A percentile compares a stretch with the other conserved stretches of the same genome.
Conservation (phyloP, 768 basidiomycete genomes). For the Flagelloscypha sp. region DNA sequence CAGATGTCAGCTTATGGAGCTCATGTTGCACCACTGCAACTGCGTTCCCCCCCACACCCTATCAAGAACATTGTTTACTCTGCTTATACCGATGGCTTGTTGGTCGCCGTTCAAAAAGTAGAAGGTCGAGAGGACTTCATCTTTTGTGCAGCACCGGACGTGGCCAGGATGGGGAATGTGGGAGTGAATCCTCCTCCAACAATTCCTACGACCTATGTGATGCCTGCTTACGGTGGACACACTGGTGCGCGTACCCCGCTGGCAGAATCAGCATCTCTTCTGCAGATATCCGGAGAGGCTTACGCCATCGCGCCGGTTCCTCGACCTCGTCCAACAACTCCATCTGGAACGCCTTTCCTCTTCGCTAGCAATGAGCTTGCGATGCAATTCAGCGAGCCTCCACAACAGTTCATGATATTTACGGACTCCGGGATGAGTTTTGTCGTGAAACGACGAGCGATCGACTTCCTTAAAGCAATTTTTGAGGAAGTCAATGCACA, state of each 20-base stretch:
- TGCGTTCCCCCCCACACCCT: constrained; percentile 48
- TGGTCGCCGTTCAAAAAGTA: constrained; percentile 64
- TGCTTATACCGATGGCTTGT: constrained; percentile 60
- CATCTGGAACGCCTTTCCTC: constrained; percentile 46
- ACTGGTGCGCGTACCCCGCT: constrained; percentile 35
- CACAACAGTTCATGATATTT: constrained; percentile 78
- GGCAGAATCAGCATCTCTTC: constrained; percentile 41
- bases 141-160: constrained; percentile 67
- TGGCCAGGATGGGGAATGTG: constrained; percentile 59
- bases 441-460: constrained; percentile 69
- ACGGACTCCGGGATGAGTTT: constrained; percentile 82
- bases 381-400: constrained; percentile 65
- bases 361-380: constrained; percentile 89
- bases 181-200: constrained; percentile 28
- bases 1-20: constrained; percentile 39
- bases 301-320: constrained; percentile 39
- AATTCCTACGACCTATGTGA: constrained; percentile 29
- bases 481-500: constrained; percentile 78
- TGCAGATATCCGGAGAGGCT: constrained; percentile 45
- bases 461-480: constrained; percentile 77
- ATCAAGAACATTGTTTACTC: constrained; percentile 52
- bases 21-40: constrained; percentile 35
- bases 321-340: constrained; percentile 36
- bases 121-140: constrained; percentile 71
- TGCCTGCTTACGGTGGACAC: constrained; percentile 29